Percentiles rank a stretch among this genome's conserved stretches.
Conservation (phyloP, 2,329 filamentous ascomycete species). For the Aspergillus sojae region DNA sequence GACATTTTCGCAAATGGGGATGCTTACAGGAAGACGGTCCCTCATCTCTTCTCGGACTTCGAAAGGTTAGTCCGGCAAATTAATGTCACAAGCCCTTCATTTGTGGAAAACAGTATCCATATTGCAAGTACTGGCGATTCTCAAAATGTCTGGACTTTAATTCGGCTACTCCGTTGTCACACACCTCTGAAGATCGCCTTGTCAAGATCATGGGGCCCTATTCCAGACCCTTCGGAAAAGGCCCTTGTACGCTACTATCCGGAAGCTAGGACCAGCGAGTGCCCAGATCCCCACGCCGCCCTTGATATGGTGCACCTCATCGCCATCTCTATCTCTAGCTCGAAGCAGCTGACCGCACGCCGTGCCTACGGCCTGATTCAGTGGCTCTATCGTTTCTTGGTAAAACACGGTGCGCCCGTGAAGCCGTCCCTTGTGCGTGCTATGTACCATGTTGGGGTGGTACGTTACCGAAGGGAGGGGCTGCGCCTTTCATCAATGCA, state of each 20-base stretch:
- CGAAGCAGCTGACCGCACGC: slow-evolving; percentile 39
- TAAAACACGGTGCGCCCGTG: slow-evolving; percentile 45
- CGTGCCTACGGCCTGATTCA: slow-evolving; percentile 50
- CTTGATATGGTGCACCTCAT: slow-evolving; percentile 49
- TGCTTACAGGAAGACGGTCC: slow-evolving; percentile 29
- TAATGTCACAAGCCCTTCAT: slow-evolving; percentile 37
- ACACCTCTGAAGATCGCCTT: slow-evolving; percentile 43
- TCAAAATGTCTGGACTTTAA: slow-evolving; percentile 29
- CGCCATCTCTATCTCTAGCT: slow-evolving; percentile 47
- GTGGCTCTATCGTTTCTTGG: slow-evolving; percentile 51
- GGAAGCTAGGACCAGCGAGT: slow-evolving; percentile 20
- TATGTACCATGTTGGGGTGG: slow-evolving; percentile 53
- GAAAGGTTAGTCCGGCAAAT: slow-evolving; percentile 34
- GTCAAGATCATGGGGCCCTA: slow-evolving; percentile 32
- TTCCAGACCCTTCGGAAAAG: slow-evolving; percentile 27
- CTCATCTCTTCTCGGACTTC: slow-evolving; percentile 31
- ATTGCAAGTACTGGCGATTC: slow-evolving; percentile 35
- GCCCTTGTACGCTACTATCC: slow-evolving; percentile 31
- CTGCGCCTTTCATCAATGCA: slow-evolving; percentile 35
- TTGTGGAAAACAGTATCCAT: slow-evolving; percentile 33
- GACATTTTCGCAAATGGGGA: slow-evolving; percentile 32
- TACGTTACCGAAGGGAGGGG: slow-evolving; percentile 44
- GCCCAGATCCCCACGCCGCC: slow-evolving; percentile 39
- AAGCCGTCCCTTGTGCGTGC: slow-evolving; percentile 49
- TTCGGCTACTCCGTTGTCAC: slow-evolving; percentile 40